Evolutionary conservation across 139 green algal species (phyloP).

Genomic region (Mesotaenium endlicherianum): DNA sequence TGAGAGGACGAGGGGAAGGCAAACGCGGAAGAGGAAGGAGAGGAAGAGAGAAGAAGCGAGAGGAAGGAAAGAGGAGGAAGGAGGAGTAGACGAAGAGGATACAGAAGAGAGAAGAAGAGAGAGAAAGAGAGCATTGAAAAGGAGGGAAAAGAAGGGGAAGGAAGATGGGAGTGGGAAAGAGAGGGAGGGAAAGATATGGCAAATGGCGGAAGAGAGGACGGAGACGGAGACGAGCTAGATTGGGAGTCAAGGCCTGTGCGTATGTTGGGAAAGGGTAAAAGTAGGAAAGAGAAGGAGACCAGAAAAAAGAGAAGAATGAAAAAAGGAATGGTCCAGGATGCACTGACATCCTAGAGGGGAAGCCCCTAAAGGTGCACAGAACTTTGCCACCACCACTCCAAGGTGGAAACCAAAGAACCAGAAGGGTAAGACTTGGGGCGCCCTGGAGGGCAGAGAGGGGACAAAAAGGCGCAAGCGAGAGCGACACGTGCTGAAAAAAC

Average conservation of each 20-base stretch:
- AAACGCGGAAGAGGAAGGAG: no score
- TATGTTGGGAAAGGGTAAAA: background rate
- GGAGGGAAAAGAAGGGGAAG: background rate
- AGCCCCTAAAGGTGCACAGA: background rate
- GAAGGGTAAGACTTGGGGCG: background rate
- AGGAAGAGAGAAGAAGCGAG: no score
- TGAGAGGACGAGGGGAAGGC: no score
- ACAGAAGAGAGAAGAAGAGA: slow-evolving; percentile 15
- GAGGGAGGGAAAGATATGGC: background rate
- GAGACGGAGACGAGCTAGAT: background rate
- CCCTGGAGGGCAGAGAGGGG: slow-evolving; percentile 64
- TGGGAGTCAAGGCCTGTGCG: background rate
- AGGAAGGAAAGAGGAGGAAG: no score
- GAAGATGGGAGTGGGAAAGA: background rate
- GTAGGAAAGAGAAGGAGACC: background rate
- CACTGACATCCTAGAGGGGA: background rate
- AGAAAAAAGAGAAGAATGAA: slow-evolving; percentile 18
- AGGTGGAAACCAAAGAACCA: slow-evolving; percentile 16
- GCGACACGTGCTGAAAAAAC: slow-evolving; percentile 81
- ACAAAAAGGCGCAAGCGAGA: slow-evolving; percentile 66
- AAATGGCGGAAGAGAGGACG: background rate
- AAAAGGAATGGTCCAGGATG: background rate
- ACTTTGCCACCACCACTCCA: background rate
- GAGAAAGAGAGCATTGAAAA: background rate
- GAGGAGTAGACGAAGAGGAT: no score